Evolutionary conservation across 2,329 filamentous ascomycete species (phyloP), one percentile per base, ranked within the genome.

Genomic region (Arthrobotrys sinensis): DNA sequence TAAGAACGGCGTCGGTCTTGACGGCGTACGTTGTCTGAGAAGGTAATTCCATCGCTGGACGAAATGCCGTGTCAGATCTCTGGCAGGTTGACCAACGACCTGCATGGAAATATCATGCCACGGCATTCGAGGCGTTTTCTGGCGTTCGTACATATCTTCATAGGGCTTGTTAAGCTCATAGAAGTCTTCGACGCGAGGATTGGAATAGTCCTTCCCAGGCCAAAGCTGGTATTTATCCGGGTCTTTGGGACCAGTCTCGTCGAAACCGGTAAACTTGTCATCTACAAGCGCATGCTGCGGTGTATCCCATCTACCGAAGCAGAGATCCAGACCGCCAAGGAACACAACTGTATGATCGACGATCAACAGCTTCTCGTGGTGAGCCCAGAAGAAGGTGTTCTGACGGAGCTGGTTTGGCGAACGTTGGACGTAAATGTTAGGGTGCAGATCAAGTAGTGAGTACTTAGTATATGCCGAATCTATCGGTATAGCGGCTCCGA

Each of bases 81-180:
- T 90, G 11, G 96, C 95, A 1, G 96, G 96, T 83, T 98, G 96
- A 3, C 96, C 96, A 50, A 98, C 94, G 48, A 99, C 91, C 84
- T 98, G 96, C 96, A 99, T 98, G 1, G 92, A 90, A 79, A 99
- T 94, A 84, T 99, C 96, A 82, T 99, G 96, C 96, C 96, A 99
- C 0, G 96, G 95, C 96, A 98, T 99, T 79, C 96, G 88, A 1
- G 96, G 94, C 16, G 95, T 89, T 83, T 92, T 92, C 77, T 90
- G 91, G 69, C 96, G 91, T 84, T 98, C 93, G 82, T 98, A 99
- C 96, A 98, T 98, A 84, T 99, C 96, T 83, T 97, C 96, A 82
- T 98, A 98, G 1, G 96, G 96, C 84, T 96, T 93, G 83, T 96
- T 92, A 28, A 99, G 89, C 73, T 91, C 90, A 86, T 93, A 97